These are phyloP conservation scores for Chlorella sp. DNA, from an alignment of 139 green algal species.

Conservation along the genomic window DNA sequence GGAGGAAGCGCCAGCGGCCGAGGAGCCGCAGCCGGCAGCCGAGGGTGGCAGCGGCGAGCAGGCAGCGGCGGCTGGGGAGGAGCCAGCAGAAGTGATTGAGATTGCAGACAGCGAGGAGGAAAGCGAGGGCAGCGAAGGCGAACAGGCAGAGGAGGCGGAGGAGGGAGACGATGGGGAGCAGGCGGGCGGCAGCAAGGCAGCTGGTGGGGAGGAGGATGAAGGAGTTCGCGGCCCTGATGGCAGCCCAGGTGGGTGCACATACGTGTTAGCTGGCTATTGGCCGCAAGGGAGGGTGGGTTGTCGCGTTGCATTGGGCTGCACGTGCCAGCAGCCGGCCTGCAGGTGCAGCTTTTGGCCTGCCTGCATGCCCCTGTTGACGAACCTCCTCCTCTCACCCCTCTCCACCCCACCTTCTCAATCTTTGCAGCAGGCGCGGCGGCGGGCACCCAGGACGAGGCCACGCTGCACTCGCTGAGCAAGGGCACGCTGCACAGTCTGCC, in stretches of 20 bases:
- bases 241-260: slow-evolving; percentile 24
- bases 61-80: neutral
- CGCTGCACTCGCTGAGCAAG: slow-evolving; percentile 14
- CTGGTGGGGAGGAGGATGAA: neutral
- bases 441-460: slow-evolving; percentile 18
- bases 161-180: neutral
- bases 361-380: too few species aligned
- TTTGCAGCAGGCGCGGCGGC: neutral
- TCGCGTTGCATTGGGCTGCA: too few species aligned
- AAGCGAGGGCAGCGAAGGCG: neutral
- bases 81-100: neutral
- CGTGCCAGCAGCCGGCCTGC: neutral
- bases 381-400: too few species aligned
- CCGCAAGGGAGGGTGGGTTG: too few species aligned
- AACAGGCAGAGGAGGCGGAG: neutral
- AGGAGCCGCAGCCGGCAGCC: neutral
- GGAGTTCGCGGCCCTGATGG: neutral
- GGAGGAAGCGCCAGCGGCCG: neutral
- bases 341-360: neutral
- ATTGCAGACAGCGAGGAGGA: neutral
- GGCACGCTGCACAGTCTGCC: neutral
- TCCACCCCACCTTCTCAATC: neutral
- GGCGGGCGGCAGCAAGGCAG: neutral
- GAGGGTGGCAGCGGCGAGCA: neutral
- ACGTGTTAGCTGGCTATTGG: neutral